Percentiles rank a stretch among this genome's conserved stretches.
These are phyloP conservation scores for Fraxinus quadrangulata DNA, from an alignment of 257 asterid species.

Conservation along the genomic window DNA sequence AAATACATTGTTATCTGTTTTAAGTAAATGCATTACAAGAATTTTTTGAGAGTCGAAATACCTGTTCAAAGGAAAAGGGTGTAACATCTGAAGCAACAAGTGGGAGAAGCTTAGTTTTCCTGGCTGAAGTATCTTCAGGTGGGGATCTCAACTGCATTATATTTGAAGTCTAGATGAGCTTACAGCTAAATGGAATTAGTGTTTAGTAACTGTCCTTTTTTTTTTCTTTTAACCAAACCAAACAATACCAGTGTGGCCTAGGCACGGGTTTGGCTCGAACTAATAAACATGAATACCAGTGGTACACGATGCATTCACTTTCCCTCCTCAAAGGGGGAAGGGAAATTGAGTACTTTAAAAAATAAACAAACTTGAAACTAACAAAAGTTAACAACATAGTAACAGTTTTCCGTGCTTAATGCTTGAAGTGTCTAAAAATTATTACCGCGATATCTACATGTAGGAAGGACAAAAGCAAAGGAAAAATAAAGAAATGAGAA, in stretches of 20 bases:
- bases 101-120: slow-evolving; percentile 36
- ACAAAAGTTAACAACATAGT: not conserved
- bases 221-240: no score
- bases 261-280: not conserved
- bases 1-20: not conserved
- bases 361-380: not conserved
- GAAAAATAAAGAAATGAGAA: not conserved
- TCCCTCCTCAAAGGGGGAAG: not conserved
- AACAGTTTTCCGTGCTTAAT: not conserved
- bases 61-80: slow-evolving; percentile 54
- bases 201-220: not conserved
- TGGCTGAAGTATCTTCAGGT: slow-evolving; percentile 42
- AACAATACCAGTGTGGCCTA: not conserved
- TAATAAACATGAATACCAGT: not conserved
- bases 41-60: slow-evolving; percentile 17
- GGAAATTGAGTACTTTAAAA: not conserved
- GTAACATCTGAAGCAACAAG: slow-evolving; percentile 34
- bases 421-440: not conserved
- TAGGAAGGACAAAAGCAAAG: not conserved
- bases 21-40: not conserved
- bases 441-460: not conserved
- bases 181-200: slow-evolving; percentile 6
- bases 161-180: not conserved
- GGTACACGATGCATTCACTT: not conserved
- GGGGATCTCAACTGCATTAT: slow-evolving; percentile 39